These are phyloP conservation scores for Clausena lansium DNA, from an alignment of 345 rosid genomes.

Conservation along the genomic window DNA sequence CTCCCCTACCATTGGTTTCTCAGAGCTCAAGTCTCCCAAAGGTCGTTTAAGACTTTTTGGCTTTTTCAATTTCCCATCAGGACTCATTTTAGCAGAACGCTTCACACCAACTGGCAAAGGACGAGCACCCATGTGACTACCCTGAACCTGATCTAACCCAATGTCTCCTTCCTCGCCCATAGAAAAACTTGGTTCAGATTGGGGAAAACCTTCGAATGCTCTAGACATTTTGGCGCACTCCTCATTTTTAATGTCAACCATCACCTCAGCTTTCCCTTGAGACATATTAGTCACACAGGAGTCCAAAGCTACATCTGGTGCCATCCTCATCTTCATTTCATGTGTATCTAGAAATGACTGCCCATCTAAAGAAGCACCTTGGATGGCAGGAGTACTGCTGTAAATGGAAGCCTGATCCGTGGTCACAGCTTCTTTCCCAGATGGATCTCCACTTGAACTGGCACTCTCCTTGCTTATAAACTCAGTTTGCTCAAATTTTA, in stretches of 20 bases:
- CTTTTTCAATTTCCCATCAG: conserved; percentile 50
- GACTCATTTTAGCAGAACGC: conserved; percentile 29
- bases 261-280: conserved; percentile 31
- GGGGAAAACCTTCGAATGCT: conserved; percentile 38
- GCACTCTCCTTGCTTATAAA: conserved; percentile 31
- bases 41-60: conserved; percentile 51
- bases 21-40: conserved; percentile 38
- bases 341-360: conserved; percentile 32
- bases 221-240: conserved; percentile 31
- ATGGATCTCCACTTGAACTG: conserved; percentile 31
- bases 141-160: conserved; percentile 33
- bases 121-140: conserved; percentile 25
- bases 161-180: conserved; percentile 31
- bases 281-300: conserved; percentile 13
- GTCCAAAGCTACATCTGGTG: conserved; percentile 15
- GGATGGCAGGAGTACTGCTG: not conserved
- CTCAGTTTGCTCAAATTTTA: conserved; percentile 38
- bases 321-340: conserved; percentile 25
- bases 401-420: conserved; percentile 25
- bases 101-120: conserved; percentile 36
- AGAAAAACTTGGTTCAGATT: conserved; percentile 29
- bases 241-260: conserved; percentile 31
- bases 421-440: conserved; percentile 28
- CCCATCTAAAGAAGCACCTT: conserved; percentile 16
- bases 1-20: conserved; percentile 32